Conservation (phyloP, 2,329 filamentous ascomycete genomes). For the Trichophyton schoenleinii region DNA sequence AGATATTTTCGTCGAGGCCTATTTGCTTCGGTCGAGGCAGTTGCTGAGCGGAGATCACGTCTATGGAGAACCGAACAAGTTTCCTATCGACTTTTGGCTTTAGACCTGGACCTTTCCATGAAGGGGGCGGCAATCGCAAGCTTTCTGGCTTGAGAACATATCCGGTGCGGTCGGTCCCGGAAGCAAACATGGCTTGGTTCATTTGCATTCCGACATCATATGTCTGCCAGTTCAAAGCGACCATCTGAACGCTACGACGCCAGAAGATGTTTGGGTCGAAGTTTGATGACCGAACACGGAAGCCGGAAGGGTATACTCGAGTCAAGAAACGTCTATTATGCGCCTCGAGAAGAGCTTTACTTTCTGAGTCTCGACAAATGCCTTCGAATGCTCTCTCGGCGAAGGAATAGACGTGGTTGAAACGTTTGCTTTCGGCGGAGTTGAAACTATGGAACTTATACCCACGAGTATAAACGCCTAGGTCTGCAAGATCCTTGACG, state of each 20-base stretch:
- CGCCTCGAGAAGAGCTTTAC: slow-evolving; percentile 65
- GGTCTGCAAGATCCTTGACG: slow-evolving; percentile 63
- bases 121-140: slow-evolving; percentile 42
- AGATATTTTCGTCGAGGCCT: slow-evolving; percentile 61
- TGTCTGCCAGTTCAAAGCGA: slow-evolving; percentile 94
- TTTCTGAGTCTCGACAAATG: slow-evolving; percentile 61
- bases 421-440: slow-evolving; percentile 63
- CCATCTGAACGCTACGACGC: slow-evolving; percentile 95
- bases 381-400: slow-evolving; percentile 79
- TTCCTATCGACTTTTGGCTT: slow-evolving; percentile 60
- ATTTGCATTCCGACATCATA: slow-evolving; percentile 92
- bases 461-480: slow-evolving; percentile 66
- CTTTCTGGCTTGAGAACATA: slow-evolving; percentile 89
- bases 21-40: slow-evolving; percentile 70
- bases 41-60: slow-evolving; percentile 88
- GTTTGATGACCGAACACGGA: slow-evolving; percentile 75
- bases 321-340: slow-evolving; percentile 90
- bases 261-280: slow-evolving; percentile 90
- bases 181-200: slow-evolving; percentile 95
- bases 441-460: slow-evolving; percentile 79
- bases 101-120: slow-evolving; percentile 19
- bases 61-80: slow-evolving; percentile 70
- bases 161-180: slow-evolving; percentile 70
- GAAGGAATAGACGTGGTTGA: slow-evolving; percentile 93
- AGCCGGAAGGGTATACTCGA: slow-evolving; percentile 80